Conservation (phyloP, 495 filamentous ascomycete species). For the Rhizodiscina lignyota region DNA sequence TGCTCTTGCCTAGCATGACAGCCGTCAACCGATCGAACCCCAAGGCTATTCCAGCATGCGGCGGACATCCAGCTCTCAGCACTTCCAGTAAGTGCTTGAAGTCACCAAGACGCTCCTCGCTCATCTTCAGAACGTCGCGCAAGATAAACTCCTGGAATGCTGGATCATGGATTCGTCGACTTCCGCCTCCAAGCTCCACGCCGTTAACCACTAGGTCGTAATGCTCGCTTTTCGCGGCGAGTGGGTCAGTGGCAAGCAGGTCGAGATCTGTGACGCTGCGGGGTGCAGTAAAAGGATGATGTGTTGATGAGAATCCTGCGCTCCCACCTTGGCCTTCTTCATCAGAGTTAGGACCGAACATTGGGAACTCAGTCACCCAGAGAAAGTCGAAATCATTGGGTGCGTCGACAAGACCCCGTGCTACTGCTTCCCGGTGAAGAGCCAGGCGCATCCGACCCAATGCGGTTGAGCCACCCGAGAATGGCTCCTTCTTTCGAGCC, state of each 20-base stretch:
- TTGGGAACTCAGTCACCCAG: slow-evolving; percentile 82
- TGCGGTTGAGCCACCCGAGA: slow-evolving; percentile 56
- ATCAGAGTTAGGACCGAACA: slow-evolving; percentile 55
- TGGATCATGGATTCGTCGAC: slow-evolving; percentile 78
- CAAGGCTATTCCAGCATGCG: slow-evolving; percentile 83
- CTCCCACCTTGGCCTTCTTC: slow-evolving; percentile 65
- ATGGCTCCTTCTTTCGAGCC: slow-evolving; percentile 46
- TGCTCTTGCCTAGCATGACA: slow-evolving; percentile 56
- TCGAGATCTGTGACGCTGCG: slow-evolving; percentile 55
- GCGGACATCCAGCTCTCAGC: slow-evolving; percentile 79
- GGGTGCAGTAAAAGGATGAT: slow-evolving; percentile 93
- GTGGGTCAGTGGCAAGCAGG: slow-evolving; percentile 53
- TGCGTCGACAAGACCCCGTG: slow-evolving; percentile 34
- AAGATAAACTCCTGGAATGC: slow-evolving; percentile 74
- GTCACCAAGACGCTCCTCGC: slow-evolving; percentile 41
- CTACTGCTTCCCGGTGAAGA: slow-evolving; percentile 49
- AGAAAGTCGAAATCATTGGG: slow-evolving; percentile 45
- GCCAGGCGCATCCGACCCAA: slow-evolving; percentile 61
- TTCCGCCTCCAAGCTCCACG: slow-evolving; percentile 85
- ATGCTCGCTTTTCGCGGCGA: slow-evolving; percentile 58
- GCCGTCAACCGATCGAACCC: slow-evolving; percentile 86
- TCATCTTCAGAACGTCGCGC: slow-evolving; percentile 56
- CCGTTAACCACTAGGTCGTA: slow-evolving; percentile 96
- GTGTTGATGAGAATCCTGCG: slow-evolving; percentile 71
- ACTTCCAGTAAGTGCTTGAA: slow-evolving; percentile 76